phyloP scores from a whole-genome alignment of 768 basidiomycete species.

The Mycena vulgaris region DNA sequence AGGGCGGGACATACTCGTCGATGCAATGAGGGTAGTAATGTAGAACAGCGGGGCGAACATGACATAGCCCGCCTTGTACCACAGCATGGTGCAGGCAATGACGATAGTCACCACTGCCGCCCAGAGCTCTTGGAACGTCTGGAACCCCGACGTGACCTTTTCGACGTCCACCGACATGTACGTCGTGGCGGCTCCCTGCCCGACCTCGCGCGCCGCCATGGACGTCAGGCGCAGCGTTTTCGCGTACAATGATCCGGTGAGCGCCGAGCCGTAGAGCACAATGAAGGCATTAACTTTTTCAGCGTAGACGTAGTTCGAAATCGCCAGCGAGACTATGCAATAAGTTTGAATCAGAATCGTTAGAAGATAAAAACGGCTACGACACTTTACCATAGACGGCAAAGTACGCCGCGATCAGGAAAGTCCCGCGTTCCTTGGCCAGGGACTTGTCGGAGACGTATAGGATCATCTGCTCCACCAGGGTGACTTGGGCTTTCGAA shows the following conservation, averaged over 20 bases:
- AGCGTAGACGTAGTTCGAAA: conserved; percentile 16
- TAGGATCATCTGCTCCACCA: conserved; percentile 16
- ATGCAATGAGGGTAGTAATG: too few species aligned
- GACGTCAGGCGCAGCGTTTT: too few species aligned
- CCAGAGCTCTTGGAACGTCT: conserved; percentile 25
- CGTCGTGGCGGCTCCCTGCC: too few species aligned
- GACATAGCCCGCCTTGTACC: too few species aligned
- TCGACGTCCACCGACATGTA: too few species aligned
- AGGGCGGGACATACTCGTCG: too few species aligned
- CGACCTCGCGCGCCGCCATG: too few species aligned
- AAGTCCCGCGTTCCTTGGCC: conserved; percentile 5
- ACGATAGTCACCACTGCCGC: conserved; percentile 19
- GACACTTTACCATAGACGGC: conserved; percentile 4
- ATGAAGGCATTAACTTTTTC: conserved; percentile 24
- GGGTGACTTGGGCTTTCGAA: conserved; percentile 17
- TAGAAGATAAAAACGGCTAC: background rate
- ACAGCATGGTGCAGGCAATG: conserved; percentile 20
- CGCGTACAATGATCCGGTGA: too few species aligned
- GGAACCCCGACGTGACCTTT: conserved; percentile 10
- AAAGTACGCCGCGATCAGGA: conserved; percentile 6
- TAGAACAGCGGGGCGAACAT: too few species aligned
- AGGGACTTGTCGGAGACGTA: conserved; percentile 22
- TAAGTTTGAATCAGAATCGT: background rate
- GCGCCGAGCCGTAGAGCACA: conserved; percentile 17
- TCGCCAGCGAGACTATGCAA: too few species aligned